Base-by-base conservation (phyloP, 2,329 filamentous ascomycete species). In the Tolypocladium nubicola region DNA sequence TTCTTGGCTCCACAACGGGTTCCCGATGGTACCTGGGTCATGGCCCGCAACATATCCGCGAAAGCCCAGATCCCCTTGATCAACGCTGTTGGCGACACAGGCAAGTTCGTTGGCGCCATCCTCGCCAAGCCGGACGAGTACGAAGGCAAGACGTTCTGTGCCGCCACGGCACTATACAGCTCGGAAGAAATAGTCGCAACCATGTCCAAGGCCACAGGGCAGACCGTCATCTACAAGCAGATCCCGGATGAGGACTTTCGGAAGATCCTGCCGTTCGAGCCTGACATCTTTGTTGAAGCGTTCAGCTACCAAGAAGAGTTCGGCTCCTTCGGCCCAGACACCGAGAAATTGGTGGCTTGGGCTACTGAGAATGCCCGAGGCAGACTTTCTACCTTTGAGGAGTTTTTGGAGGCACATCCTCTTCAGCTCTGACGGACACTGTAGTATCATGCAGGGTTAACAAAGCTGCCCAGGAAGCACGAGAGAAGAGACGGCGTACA, bases 111-210 rank as follows among this genome's bases (percentile, higher is more conserved):
- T 8, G 71, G 65, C 2, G 67, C 71, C 8, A 73, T 78, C 26
- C 68, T 78, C 0, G 70, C 69, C 1, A 65, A 79, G 16, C 74
- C 75, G 0, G 75, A 75, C 0, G 69, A 70, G 53, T 74, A 74
- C 26, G 66, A 73, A 1, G 76, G 76, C 16, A 74, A 73, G 60
- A 71, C 65, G 3, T 69, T 83, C 37, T 68, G 71, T 21, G 79
- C 71, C 0, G 78, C 78, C 0, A 64, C 67, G 19, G 68, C 69
- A 70, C 59, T 76, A 4, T 69, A 70, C 56, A 63, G 69, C 5
- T 63, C 72, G 9, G 62, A 69, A 1, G 70, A 79, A 35, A 67
- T 79, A 2, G 71, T 70, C 7, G 63, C 66, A 3, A 66, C 69
- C 5, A 68, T 81, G 49, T 66, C 64, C 4, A 68, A 69, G 54